Evolutionary conservation across 106 monocot genomes (phyloP), one percentile per base, ranked within the genome.

Genomic region (Dioscorea zingiberensis): DNA sequence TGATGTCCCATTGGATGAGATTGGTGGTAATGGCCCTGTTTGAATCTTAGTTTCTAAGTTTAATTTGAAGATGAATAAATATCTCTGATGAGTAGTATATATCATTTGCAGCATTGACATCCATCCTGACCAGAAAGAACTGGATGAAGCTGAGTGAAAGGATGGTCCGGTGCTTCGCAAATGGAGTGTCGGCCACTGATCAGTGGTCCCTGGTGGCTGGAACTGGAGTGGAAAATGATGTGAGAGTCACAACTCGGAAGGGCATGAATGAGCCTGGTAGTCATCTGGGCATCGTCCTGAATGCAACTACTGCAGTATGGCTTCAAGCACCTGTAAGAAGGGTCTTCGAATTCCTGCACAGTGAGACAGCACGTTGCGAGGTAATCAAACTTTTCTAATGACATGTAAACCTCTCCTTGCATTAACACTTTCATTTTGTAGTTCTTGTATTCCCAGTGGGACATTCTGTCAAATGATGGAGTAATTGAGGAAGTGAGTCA

Each of bases 271-370:
- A 98, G 60, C 97, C 92, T 0, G 97, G 97, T 16, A 59, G 89
- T 48, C 97, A 92, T 0, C 97, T 88, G 0, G 92, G 97, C 13
- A 89, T 98, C 15, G 81, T 98, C 44, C 82, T 98, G 0, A 92
- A 86, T 49, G 97, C 97, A 0, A 86, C 92, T 14, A 98, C 97
- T 16, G 92, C 97, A 18, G 83, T 92, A 63, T 98, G 97, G 97
- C 83, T 98, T 10, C 97, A 88, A 0, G 88, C 84, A 1, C 55
- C 88, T 0, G 88, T 92, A 0, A 81, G 79, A 61, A 73, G 79
- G 19, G 84, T 98, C 10, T 98, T 98, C 54, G 86, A 92, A 54
- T 92, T 92, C 47, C 92, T 98, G 44, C 83, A 86, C 0, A 85
- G 89, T 55, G 92, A 92, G 54, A 81, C 78, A 32, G 77, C 81